Evolutionary conservation across 176 grass and related monocot genomes (phyloP).

Genomic region (Elaeis guineensis): DNA sequence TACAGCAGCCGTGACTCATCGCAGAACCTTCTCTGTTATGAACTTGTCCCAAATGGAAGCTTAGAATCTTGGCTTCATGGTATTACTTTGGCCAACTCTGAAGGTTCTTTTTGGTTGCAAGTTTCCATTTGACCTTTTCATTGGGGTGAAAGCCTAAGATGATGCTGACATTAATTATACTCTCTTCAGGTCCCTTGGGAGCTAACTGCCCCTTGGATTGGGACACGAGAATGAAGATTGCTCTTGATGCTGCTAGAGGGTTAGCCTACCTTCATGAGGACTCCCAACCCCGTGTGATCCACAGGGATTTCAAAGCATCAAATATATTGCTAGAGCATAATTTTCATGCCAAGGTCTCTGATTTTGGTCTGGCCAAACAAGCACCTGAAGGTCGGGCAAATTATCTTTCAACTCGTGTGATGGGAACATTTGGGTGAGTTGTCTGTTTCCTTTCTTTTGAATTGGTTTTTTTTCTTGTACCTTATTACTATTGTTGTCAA

Average conservation of each 20-base stretch:
- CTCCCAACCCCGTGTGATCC: constrained; percentile 97
- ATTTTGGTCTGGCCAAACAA: constrained; percentile 98
- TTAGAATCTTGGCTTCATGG: constrained; percentile 98
- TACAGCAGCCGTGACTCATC: constrained; percentile 68
- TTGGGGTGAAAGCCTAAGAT: not conserved
- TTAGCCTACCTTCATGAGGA: constrained; percentile 95
- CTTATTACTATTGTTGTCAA: no score
- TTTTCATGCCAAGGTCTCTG: constrained; percentile 96
- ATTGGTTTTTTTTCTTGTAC: no score
- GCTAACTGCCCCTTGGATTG: constrained; percentile 85
- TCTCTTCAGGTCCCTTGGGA: constrained; percentile 60
- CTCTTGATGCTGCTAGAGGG: constrained; percentile 96
- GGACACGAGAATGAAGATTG: constrained; percentile 94
- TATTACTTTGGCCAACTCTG: constrained; percentile 20
- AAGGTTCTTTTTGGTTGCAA: no score
- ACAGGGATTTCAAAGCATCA: constrained; percentile 98
- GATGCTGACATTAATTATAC: not conserved
- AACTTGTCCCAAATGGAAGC: constrained; percentile 96
- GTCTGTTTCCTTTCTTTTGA: constrained; percentile 14
- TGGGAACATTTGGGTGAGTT: constrained; percentile 97
- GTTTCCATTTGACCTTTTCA: not conserved
- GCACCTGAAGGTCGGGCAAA: constrained; percentile 81
- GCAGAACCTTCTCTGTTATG: constrained; percentile 91
- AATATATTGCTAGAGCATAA: constrained; percentile 98
- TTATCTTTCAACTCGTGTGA: constrained; percentile 97